Conservation (phyloP, 2,329 filamentous ascomycete species). For the Colletotrichum tofieldiae region DNA sequence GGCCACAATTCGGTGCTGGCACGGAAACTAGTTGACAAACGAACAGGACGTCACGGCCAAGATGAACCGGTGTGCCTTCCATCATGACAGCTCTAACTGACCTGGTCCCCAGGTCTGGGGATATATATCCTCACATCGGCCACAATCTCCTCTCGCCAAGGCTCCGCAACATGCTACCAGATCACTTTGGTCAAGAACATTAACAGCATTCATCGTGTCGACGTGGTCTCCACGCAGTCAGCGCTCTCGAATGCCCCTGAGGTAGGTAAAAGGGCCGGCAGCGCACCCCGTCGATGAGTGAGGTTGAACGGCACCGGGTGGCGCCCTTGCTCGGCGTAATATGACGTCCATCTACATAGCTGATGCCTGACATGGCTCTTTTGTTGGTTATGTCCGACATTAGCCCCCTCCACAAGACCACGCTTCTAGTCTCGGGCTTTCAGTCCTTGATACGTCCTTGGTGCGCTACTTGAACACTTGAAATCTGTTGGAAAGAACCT, state of each 20-base stretch:
- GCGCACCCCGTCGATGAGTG: no score
- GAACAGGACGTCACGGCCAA: constrained; percentile 86
- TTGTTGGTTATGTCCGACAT: neutral
- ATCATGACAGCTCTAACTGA: neutral
- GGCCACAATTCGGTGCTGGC: constrained; percentile 88
- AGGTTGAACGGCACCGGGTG: no score
- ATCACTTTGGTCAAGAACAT: constrained; percentile 87
- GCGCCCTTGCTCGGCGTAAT: no score
- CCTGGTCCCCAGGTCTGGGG: constrained; percentile 79
- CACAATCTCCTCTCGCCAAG: constrained; percentile 83
- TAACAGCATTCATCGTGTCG: constrained; percentile 77
- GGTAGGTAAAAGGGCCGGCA: no score
- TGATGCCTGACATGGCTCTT: no score
- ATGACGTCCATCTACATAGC: no score
- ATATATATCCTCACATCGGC: constrained; percentile 85
- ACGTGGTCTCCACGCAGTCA: no score
- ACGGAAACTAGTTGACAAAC: constrained; percentile 93
- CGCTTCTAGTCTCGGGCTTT: neutral
- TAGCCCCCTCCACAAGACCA: neutral
- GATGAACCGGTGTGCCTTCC: constrained; percentile 59
- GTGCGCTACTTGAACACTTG: neutral
- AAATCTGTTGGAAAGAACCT: no score
- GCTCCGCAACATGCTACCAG: constrained; percentile 84
- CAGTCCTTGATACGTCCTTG: no score
- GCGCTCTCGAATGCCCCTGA: no score